These are phyloP conservation scores for Trichoderma endophyticum DNA, from an alignment of 2,329 filamentous ascomycete genomes.

Conservation along the genomic window DNA sequence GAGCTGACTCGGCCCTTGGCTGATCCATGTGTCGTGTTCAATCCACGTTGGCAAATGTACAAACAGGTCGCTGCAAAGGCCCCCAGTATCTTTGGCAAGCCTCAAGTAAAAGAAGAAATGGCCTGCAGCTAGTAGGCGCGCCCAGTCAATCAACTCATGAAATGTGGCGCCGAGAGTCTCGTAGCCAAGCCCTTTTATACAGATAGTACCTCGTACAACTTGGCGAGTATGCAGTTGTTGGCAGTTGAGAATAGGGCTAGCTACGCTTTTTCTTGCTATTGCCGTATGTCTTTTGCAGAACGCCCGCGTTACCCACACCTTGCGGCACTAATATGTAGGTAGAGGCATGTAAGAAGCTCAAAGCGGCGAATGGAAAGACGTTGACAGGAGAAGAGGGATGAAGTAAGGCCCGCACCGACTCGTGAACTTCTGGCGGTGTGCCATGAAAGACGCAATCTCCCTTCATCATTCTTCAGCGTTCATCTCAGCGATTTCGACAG, in stretches of 20 bases:
- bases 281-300: background rate
- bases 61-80: background rate
- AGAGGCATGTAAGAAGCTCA: conserved; percentile 5
- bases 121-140: background rate
- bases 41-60: background rate
- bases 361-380: background rate
- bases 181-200: background rate
- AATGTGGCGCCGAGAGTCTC: background rate
- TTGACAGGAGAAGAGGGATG: background rate
- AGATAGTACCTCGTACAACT: background rate
- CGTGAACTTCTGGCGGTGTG: background rate
- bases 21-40: background rate
- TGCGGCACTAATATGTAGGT: background rate
- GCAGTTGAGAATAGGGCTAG: background rate
- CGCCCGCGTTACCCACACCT: background rate
- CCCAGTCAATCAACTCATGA: background rate
- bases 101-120: background rate
- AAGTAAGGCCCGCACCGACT: background rate
- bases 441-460: background rate
- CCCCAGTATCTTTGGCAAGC: background rate
- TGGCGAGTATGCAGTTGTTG: background rate
- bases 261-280: background rate
- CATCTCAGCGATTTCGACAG: background rate
- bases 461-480: background rate
- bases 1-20: conserved; percentile 7